Evolutionary conservation across 306 rosid genomes (phyloP).

Genomic region (Quillaja saponaria): DNA sequence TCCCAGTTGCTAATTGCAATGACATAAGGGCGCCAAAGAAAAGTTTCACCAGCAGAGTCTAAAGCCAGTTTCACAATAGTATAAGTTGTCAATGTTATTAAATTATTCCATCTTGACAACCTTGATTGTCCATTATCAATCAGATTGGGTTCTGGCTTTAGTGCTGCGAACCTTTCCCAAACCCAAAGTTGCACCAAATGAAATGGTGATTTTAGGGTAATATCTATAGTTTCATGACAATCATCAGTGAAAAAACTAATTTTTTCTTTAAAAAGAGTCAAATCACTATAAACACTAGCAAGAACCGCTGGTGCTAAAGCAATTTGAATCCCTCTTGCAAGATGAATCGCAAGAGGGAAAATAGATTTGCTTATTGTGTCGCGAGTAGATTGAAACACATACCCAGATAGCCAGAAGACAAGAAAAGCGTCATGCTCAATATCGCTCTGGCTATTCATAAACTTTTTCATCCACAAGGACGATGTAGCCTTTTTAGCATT

Average conservation of each 20-base stretch:
- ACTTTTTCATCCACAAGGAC: slow-evolving; percentile 44
- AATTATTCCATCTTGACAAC: slow-evolving; percentile 42
- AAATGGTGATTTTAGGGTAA: slow-evolving; percentile 40
- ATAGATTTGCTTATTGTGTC: slow-evolving; percentile 20
- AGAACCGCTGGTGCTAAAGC: slow-evolving; percentile 63
- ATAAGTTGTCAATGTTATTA: too few species aligned
- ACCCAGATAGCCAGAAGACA: slow-evolving; percentile 52
- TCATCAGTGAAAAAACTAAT: too few species aligned
- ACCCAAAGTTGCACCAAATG: slow-evolving; percentile 57
- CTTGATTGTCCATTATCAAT: slow-evolving; percentile 13
- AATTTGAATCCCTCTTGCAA: slow-evolving; percentile 47
- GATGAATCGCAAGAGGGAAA: slow-evolving; percentile 41
- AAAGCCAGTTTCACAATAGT: too few species aligned
- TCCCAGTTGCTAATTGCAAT: too few species aligned
- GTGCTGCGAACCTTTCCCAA: slow-evolving; percentile 49
- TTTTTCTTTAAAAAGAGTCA: slow-evolving; percentile 18
- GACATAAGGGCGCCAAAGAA: too few species aligned
- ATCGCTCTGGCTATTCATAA: slow-evolving; percentile 35
- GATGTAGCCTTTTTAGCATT: slow-evolving; percentile 31
- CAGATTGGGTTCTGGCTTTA: slow-evolving; percentile 1
- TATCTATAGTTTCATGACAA: too few species aligned
- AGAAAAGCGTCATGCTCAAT: slow-evolving; percentile 56
- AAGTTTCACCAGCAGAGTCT: too few species aligned
- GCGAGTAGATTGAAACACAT: slow-evolving; percentile 45
- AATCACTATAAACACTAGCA: slow-evolving; percentile 43